Percentiles rank a stretch among this genome's conserved stretches.
Conservation (phyloP, 345 rosid genomes). For the Brassica nigra region DNA sequence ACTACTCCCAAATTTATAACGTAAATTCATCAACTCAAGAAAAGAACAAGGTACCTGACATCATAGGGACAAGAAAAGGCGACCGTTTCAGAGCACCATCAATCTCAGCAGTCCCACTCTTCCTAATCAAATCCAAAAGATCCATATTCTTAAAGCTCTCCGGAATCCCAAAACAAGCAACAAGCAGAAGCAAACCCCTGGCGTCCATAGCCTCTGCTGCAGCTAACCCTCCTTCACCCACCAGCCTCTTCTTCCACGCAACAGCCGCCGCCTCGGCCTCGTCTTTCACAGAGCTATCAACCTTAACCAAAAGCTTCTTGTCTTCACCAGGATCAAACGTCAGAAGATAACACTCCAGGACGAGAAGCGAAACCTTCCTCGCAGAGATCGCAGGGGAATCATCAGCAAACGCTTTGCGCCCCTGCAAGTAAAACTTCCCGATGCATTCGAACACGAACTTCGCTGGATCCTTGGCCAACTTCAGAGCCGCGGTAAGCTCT, state of each 20-base stretch:
- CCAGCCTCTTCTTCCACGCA: slow-evolving; percentile 68
- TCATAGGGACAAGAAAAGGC: slow-evolving; percentile 43
- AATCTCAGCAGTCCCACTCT: slow-evolving; percentile 48
- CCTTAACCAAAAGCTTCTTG: slow-evolving; percentile 7
- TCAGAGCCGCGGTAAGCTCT: slow-evolving; percentile 59
- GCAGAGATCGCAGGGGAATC: slow-evolving; percentile 52
- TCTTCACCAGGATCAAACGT: slow-evolving; percentile 31
- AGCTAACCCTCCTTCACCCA: slow-evolving; percentile 60
- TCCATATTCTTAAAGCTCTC: slow-evolving; percentile 49
- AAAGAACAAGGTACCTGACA: slow-evolving; percentile 54
- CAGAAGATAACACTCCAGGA: slow-evolving; percentile 57
- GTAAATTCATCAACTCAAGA: background rate
- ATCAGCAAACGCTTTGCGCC: slow-evolving; percentile 53
- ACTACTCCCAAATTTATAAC: background rate
- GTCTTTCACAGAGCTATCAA: slow-evolving; percentile 28
- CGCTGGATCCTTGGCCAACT: slow-evolving; percentile 56
- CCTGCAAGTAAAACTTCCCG: slow-evolving; percentile 66
- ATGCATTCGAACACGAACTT: slow-evolving; percentile 72
- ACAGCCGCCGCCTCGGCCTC: slow-evolving; percentile 59
- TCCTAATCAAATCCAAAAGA: slow-evolving; percentile 56
- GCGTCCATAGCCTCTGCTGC: slow-evolving; percentile 59
- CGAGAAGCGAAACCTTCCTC: slow-evolving; percentile 57
- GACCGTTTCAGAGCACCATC: slow-evolving; percentile 50
- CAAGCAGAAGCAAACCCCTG: slow-evolving; percentile 65
- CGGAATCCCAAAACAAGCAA: slow-evolving; percentile 74